These are phyloP conservation scores for Sugiyamaella grinbergsii DNA, from an alignment of 1,139 yeast species.

Conservation along the genomic window DNA sequence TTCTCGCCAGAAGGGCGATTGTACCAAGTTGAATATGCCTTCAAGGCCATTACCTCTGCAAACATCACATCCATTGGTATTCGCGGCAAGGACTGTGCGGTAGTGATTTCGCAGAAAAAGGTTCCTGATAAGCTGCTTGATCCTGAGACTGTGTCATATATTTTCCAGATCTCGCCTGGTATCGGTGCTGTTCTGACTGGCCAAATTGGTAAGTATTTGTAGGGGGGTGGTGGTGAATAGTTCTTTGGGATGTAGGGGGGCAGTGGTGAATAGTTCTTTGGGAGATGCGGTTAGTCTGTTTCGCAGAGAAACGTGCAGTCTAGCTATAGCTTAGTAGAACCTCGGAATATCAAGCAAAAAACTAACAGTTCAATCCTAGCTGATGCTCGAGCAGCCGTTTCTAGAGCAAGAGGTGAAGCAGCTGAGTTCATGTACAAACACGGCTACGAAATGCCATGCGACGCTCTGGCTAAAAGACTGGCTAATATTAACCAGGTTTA, in stretches of 20 bases:
- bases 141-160: constrained; percentile 77
- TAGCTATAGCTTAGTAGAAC: no score
- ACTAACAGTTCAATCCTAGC: constrained; percentile 41
- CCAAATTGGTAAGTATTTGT: constrained; percentile 56
- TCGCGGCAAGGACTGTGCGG: constrained; percentile 87
- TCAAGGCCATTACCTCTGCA: constrained; percentile 92
- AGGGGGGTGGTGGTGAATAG: no score
- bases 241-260: no score
- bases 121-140: constrained; percentile 94
- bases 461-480: constrained; percentile 89
- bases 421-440: constrained; percentile 92
- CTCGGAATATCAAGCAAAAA: no score
- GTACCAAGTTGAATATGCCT: constrained; percentile 96
- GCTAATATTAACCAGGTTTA: constrained; percentile 93
- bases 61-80: constrained; percentile 88
- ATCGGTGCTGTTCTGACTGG: constrained; percentile 95
- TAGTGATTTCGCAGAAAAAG: constrained; percentile 89
- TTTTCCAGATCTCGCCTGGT: constrained; percentile 76
- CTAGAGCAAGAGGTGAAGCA: constrained; percentile 90
- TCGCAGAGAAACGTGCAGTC: background rate
- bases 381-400: constrained; percentile 89
- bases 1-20: constrained; percentile 98
- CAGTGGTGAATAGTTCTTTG: no score
- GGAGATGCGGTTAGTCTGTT: no score
- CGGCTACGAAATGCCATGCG: constrained; percentile 97